A percentile compares a stretch with the other conserved stretches of the same genome.
Conservation (phyloP, 78 protist genomes). For the Dictyostelium intermedium region DNA sequence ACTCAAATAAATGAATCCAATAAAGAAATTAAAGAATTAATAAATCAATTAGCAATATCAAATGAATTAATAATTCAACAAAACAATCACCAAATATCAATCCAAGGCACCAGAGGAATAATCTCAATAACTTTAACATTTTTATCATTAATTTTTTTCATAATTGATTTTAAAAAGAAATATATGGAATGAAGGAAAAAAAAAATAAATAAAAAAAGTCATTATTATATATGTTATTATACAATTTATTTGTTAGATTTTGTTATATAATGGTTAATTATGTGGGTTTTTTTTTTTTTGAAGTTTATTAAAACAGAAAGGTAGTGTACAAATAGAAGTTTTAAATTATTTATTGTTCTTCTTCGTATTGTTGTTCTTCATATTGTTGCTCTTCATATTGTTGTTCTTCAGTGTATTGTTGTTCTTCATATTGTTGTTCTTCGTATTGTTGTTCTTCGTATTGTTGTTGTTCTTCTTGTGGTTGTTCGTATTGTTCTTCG, state of each 20-base stretch:
- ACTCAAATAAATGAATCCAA: not conserved
- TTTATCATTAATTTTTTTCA: not conserved
- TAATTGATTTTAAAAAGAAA: not conserved
- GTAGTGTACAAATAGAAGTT: not conserved
- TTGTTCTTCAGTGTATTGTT: conserved; percentile 24
- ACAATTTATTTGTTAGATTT: not conserved
- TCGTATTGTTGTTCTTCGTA: conserved; percentile 12
- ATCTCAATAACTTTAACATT: not conserved
- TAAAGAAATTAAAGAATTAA: not conserved
- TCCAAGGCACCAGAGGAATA: not conserved
- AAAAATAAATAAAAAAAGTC: too few relatives aligned
- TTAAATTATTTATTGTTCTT: not conserved
- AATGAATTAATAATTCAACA: not conserved
- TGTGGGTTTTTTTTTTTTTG: not conserved
- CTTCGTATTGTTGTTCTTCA: not conserved
- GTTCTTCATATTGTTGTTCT: conserved; percentile 26
- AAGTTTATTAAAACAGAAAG: not conserved
- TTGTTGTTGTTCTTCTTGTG: conserved; percentile 7
- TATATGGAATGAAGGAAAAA: too few relatives aligned
- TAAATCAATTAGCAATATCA: too few relatives aligned
- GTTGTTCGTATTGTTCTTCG: not conserved
- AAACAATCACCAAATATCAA: not conserved
- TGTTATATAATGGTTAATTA: not conserved
- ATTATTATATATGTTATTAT: not conserved
- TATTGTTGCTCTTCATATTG: conserved; percentile 43